Evolutionary conservation across 2,329 filamentous ascomycete genomes (phyloP).

Genomic region (Didymella exigua): DNA sequence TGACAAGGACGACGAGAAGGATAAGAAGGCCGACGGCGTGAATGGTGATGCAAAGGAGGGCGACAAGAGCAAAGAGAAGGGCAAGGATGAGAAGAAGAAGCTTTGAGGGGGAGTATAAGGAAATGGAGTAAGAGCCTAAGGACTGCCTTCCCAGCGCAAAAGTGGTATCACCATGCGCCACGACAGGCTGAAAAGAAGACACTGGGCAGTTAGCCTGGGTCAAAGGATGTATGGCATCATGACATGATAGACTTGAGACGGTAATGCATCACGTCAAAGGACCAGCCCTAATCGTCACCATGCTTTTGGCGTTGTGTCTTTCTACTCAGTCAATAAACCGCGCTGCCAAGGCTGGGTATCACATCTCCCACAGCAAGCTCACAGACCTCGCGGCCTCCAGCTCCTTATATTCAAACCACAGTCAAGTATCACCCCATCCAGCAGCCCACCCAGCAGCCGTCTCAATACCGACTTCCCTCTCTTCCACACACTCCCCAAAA

Average conservation of each 20-base stretch:
- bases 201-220: background rate
- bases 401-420: background rate
- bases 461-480: constrained; percentile 61
- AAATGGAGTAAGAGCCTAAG: background rate
- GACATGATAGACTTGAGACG: constrained; percentile 34
- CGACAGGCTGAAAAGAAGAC: background rate
- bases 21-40: constrained; percentile 62
- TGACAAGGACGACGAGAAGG: constrained; percentile 68
- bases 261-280: constrained; percentile 22
- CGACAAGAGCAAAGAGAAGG: constrained; percentile 63
- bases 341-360: constrained; percentile 33
- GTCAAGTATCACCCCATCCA: constrained; percentile 37
- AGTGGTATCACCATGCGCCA: background rate
- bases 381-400: background rate
- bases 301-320: background rate
- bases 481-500: constrained; percentile 63
- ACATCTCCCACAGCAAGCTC: constrained; percentile 12
- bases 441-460: constrained; percentile 74
- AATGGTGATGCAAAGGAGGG: constrained; percentile 53
- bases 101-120: background rate
- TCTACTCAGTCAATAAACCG: constrained; percentile 7
- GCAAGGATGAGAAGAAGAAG: constrained; percentile 63
- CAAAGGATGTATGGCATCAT: constrained; percentile 24
- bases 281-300: background rate
- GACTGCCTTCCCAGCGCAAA: background rate